Conservation (phyloP, 805 yeast genomes). For the Ogataea sp. region DNA sequence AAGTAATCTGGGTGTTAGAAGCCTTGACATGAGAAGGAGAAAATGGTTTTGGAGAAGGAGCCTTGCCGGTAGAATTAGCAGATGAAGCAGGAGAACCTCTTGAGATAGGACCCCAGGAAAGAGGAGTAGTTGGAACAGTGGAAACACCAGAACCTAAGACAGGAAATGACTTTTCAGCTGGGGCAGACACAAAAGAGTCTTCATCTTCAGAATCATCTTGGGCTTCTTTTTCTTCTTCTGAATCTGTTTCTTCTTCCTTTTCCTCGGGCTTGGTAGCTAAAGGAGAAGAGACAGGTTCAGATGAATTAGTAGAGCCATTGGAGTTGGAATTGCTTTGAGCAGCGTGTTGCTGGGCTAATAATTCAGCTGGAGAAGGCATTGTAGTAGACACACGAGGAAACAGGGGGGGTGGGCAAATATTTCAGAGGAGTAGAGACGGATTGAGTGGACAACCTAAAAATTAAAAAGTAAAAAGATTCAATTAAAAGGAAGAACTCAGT, state of each 20-base stretch:
- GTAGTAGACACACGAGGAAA: background rate
- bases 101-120: constrained; percentile 35
- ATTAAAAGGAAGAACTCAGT: no score
- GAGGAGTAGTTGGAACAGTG: constrained; percentile 24
- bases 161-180: constrained; percentile 54
- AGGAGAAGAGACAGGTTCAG: no score
- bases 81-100: constrained; percentile 12
- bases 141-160: constrained; percentile 50
- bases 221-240: constrained; percentile 4
- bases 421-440: background rate
- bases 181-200: constrained; percentile 28
- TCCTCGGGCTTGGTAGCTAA: no score
- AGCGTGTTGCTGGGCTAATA: constrained; percentile 29
- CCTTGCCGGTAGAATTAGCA: constrained; percentile 12
- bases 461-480: background rate
- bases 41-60: background rate
- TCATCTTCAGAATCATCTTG: constrained; percentile 1
- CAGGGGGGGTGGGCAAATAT: background rate
- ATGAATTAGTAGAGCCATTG: background rate
- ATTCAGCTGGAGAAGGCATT: constrained; percentile 33
- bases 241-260: no score
- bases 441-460: no score
- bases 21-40: constrained; percentile 42
- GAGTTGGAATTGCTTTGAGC: constrained; percentile 10
- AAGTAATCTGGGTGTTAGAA: constrained; percentile 66